Percentiles rank a stretch among this genome's conserved stretches.
Evolutionary conservation across 768 basidiomycete genomes (phyloP).

Genomic region (Hericium erinaceus): DNA sequence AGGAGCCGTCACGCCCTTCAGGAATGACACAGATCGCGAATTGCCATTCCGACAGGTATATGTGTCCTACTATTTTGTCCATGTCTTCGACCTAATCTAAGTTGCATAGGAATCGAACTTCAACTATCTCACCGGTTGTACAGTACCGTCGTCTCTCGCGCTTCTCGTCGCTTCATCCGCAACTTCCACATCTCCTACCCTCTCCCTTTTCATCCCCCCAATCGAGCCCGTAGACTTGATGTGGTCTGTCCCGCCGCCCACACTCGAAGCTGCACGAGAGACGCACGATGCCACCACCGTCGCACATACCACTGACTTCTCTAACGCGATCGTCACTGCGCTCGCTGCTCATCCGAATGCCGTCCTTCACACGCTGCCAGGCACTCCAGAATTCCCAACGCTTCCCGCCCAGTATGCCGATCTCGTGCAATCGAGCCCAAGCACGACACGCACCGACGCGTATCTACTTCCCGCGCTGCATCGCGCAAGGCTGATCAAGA

Average conservation of each 20-base stretch:
- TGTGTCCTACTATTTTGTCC: constrained; percentile 19
- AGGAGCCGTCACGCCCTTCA: constrained; percentile 51
- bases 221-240: constrained; percentile 64
- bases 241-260: constrained; percentile 84
- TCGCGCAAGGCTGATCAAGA: constrained; percentile 71
- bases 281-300: constrained; percentile 56
- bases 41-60: constrained; percentile 49
- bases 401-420: constrained; percentile 27
- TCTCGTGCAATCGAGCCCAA: constrained; percentile 28
- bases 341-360: constrained; percentile 43
- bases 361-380: constrained; percentile 58
- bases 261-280: constrained; percentile 43
- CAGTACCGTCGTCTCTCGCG: constrained; percentile 60
- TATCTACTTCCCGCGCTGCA: constrained; percentile 78
- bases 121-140: constrained; percentile 77
- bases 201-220: constrained; percentile 73
- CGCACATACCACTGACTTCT: constrained; percentile 38
- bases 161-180: constrained; percentile 49
- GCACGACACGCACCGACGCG: constrained; percentile 38
- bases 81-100: background rate
- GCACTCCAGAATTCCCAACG: constrained; percentile 42
- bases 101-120: constrained; percentile 68
- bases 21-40: constrained; percentile 84
- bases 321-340: constrained; percentile 35
- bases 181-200: constrained; percentile 30